Conservation (phyloP, 1,284 basidiomycete species). For the Pyrrhoderma noxium region DNA sequence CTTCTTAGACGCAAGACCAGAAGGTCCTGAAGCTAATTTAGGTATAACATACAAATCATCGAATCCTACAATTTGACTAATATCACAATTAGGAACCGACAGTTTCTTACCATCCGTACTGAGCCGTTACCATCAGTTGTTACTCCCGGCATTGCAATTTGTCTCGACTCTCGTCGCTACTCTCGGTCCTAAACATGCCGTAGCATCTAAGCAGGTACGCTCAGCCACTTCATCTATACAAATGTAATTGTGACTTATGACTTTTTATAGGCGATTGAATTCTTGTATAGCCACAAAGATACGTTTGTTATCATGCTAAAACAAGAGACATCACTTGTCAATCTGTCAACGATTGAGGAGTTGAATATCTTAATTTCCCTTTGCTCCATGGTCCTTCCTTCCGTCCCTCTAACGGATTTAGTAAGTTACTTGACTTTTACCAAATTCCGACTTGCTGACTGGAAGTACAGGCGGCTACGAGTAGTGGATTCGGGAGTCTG, state of each 20-base stretch:
- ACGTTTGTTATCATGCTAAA: slow-evolving; percentile 76
- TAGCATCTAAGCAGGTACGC: slow-evolving; percentile 59
- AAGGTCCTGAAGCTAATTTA: slow-evolving; percentile 75
- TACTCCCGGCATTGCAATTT: slow-evolving; percentile 81
- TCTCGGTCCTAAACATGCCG: slow-evolving; percentile 56
- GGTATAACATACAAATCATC: slow-evolving; percentile 40
- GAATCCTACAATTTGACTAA: background rate
- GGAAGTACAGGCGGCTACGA: slow-evolving; percentile 43
- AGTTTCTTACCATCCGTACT: slow-evolving; percentile 83
- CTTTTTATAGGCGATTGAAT: slow-evolving; percentile 62
- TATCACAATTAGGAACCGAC: slow-evolving; percentile 54
- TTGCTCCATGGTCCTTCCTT: slow-evolving; percentile 56
- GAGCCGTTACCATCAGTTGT: slow-evolving; percentile 83
- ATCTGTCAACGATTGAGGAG: slow-evolving; percentile 65
- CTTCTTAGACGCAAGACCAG: slow-evolving; percentile 77
- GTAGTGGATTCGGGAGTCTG: slow-evolving; percentile 75
- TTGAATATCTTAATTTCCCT: slow-evolving; percentile 70
- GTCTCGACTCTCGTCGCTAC: slow-evolving; percentile 64
- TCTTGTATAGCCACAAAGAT: slow-evolving; percentile 72
- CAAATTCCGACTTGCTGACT: slow-evolving; percentile 5
- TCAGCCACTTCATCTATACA: background rate
- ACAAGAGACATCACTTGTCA: slow-evolving; percentile 57
- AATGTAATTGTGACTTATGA: no score
- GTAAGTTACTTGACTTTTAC: slow-evolving; percentile 36
- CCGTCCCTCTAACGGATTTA: slow-evolving; percentile 70